Conservation (phyloP, 2,329 filamentous ascomycete genomes). For the Trichoderma asperellum region DNA sequence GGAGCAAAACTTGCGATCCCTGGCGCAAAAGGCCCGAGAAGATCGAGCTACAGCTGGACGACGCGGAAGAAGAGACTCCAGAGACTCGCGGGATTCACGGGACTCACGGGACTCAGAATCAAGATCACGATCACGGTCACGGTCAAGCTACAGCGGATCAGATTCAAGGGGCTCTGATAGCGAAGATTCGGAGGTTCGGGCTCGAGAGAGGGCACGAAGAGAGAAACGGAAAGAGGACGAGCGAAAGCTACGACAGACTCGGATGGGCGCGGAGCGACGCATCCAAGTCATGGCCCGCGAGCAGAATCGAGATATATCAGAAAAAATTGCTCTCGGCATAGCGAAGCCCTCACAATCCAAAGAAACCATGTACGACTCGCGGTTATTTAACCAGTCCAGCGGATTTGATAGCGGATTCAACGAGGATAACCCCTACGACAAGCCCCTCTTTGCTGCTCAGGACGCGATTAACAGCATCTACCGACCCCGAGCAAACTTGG, state of each 20-base stretch:
- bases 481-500: slow-evolving; percentile 73
- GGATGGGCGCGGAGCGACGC: slow-evolving; percentile 91
- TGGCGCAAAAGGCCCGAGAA: slow-evolving; percentile 90
- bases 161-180: slow-evolving; percentile 54
- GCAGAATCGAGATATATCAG: slow-evolving; percentile 94
- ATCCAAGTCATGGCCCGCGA: slow-evolving; percentile 93
- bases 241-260: slow-evolving; percentile 85
- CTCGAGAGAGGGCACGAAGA: slow-evolving; percentile 75
- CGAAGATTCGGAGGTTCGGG: slow-evolving; percentile 72
- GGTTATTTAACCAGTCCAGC: slow-evolving; percentile 90
- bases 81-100: slow-evolving; percentile 44
- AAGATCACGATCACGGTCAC: slow-evolving; percentile 46
- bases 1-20: slow-evolving; percentile 83
- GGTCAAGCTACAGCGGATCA: slow-evolving; percentile 57
- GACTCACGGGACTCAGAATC: slow-evolving; percentile 41
- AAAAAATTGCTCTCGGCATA: slow-evolving; percentile 91
- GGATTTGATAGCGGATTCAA: slow-evolving; percentile 94
- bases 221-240: slow-evolving; percentile 84
- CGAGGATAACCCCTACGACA: slow-evolving; percentile 96
- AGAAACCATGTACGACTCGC: slow-evolving; percentile 96
- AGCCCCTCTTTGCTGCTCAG: slow-evolving; percentile 93
- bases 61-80: slow-evolving; percentile 44
- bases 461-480: slow-evolving; percentile 96
- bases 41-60: slow-evolving; percentile 65
- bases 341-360: slow-evolving; percentile 92